Percentiles rank a stretch among this genome's conserved stretches.
Conservation (phyloP, 768 basidiomycete species). For the Auricularia sp. region DNA sequence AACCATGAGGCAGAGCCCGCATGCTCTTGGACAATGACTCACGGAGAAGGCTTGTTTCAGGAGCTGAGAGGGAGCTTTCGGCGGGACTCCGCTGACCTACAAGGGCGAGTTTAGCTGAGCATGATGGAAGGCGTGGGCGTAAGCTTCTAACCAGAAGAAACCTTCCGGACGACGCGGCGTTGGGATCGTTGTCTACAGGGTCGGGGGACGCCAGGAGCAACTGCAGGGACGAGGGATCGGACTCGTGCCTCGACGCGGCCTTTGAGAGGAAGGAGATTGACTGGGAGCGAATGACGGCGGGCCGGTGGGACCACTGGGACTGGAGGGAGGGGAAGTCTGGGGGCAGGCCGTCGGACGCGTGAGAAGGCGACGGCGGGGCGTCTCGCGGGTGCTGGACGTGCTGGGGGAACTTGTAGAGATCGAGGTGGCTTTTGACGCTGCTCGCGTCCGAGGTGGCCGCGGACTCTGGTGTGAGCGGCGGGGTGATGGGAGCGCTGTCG, state of each 20-base stretch:
- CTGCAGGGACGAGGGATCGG: neutral
- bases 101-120: neutral
- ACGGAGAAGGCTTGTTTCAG: slow-evolving; percentile 13
- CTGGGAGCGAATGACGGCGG: neutral
- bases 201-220: neutral
- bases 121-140: neutral
- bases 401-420: neutral
- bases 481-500: slow-evolving; percentile 1
- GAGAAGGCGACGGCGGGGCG: neutral
- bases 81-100: slow-evolving; percentile 12
- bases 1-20: neutral
- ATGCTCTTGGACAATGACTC: neutral
- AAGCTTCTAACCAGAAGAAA: neutral
- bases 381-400: neutral
- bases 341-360: neutral
- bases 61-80: slow-evolving; percentile 4
- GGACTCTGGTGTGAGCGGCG: neutral
- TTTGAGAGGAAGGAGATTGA: neutral
- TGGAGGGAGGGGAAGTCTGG: neutral
- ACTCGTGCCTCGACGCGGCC: neutral
- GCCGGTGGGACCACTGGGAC: neutral
- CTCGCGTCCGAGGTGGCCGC: neutral
- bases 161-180: neutral
- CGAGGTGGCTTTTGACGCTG: neutral
- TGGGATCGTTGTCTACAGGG: neutral